Evolutionary conservation across 139 green algal genomes (phyloP).

Genomic region (Auxenochlorella protothecoides): DNA sequence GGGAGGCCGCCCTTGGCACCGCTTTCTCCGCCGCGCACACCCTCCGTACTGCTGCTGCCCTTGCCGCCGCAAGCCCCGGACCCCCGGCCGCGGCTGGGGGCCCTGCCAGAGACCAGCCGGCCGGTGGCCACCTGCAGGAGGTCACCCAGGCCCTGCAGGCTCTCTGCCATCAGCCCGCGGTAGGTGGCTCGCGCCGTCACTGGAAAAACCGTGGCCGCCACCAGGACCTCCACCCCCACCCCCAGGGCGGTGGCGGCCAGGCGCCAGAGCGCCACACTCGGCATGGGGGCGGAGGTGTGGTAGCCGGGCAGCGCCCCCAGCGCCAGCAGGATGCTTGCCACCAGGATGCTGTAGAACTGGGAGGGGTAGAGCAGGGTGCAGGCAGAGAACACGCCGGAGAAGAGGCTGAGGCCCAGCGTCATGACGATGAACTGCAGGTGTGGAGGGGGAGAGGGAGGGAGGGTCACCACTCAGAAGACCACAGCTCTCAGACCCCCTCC

Average conservation of each 20-base stretch:
- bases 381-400: background rate
- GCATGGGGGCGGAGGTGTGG: background rate
- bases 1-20: too few species aligned
- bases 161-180: too few species aligned
- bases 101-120: too few species aligned
- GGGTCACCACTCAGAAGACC: too few species aligned
- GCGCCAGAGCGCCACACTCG: slow-evolving; percentile 8
- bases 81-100: too few species aligned
- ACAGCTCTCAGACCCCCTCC: too few species aligned
- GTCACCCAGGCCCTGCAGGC: too few species aligned
- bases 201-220: background rate
- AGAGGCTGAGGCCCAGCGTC: background rate
- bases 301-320: slow-evolving; percentile 10
- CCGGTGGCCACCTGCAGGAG: too few species aligned
- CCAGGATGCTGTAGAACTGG: slow-evolving; percentile 2
- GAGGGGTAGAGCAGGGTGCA: background rate
- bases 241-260: slow-evolving; percentile 3
- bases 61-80: too few species aligned
- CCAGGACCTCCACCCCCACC: slow-evolving; percentile 5
- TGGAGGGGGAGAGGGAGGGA: too few species aligned
- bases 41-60: too few species aligned
- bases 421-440: slow-evolving; percentile 2
- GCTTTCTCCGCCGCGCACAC: too few species aligned
- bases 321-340: slow-evolving; percentile 2
- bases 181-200: slow-evolving; percentile 5